Conservation (phyloP, 1,284 basidiomycete genomes). For the Xanthoconium separans region DNA sequence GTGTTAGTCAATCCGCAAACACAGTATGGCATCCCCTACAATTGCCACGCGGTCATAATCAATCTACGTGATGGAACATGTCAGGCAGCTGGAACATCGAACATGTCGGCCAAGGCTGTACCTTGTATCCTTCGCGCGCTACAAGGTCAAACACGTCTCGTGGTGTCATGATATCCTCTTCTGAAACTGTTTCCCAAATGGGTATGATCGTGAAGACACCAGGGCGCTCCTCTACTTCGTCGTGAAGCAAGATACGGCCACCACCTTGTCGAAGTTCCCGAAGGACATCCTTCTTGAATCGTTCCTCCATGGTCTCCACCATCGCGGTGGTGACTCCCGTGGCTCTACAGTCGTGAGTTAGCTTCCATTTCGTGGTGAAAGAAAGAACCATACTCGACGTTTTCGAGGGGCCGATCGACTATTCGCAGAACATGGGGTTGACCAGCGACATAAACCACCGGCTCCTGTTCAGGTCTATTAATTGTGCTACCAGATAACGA, state of each 20-base stretch:
- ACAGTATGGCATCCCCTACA: constrained; percentile 38
- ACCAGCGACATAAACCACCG: constrained; percentile 89
- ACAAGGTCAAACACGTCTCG: constrained; percentile 80
- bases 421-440: constrained; percentile 93
- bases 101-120: constrained; percentile 15
- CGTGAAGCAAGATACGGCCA: constrained; percentile 89
- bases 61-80: constrained; percentile 49
- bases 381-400: constrained; percentile 74
- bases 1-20: constrained; percentile 6
- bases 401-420: constrained; percentile 85
- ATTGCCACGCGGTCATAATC: constrained; percentile 88
- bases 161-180: constrained; percentile 92
- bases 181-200: constrained; percentile 83
- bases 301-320: constrained; percentile 92
- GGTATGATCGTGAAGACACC: constrained; percentile 89
- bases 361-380: not conserved
- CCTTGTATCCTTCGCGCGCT: constrained; percentile 75
- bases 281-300: constrained; percentile 88
- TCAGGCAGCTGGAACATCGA: constrained; percentile 7
- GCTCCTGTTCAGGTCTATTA: constrained; percentile 59
- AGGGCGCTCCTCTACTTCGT: constrained; percentile 92
- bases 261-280: constrained; percentile 72
- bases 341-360: constrained; percentile 51
- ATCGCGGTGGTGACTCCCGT: constrained; percentile 92
- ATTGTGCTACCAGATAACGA: not conserved